phyloP scores from a whole-genome alignment of 768 basidiomycete genomes.

The Hirschioporus abietinus region DNA sequence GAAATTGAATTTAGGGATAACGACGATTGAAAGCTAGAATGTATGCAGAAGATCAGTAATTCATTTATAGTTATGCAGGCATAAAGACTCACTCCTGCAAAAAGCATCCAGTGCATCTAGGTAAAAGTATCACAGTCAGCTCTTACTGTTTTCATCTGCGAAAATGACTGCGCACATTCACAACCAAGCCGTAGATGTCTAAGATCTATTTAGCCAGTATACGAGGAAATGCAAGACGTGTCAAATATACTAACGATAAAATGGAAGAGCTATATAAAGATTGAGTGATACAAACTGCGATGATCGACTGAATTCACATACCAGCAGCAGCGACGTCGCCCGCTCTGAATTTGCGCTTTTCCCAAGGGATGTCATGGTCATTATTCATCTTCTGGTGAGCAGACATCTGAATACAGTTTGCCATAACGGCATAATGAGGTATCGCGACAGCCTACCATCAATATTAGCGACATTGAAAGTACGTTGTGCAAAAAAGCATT shows the following conservation, averaged over 20 bases:
- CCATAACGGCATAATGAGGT: slow-evolving; percentile 52
- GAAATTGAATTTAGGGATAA: slow-evolving; percentile 60
- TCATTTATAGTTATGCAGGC: not conserved
- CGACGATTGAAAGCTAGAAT: slow-evolving; percentile 46
- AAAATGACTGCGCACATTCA: slow-evolving; percentile 37
- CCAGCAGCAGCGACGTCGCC: slow-evolving; percentile 60
- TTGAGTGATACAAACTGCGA: not conserved
- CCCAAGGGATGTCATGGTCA: slow-evolving; percentile 35
- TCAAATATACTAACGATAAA: slow-evolving; percentile 10
- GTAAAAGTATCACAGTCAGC: slow-evolving; percentile 21
- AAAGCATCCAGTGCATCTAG: slow-evolving; percentile 54
- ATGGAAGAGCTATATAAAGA: slow-evolving; percentile 18
- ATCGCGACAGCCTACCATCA: slow-evolving; percentile 46
- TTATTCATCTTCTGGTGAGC: slow-evolving; percentile 43
- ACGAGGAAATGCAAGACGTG: not conserved
- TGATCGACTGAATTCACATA: slow-evolving; percentile 20
- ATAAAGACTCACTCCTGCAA: slow-evolving; percentile 39
- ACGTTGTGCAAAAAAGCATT: not conserved
- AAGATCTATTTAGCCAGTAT: not conserved
- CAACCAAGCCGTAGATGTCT: slow-evolving; percentile 41
- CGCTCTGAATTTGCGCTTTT: slow-evolving; percentile 48
- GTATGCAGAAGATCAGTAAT: not conserved
- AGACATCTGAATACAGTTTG: slow-evolving; percentile 58
- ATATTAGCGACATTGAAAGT: not conserved
- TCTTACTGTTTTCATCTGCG: not conserved